Conservation (phyloP, 139 green algal species). For the Deuterostichococcus epilithicus region DNA sequence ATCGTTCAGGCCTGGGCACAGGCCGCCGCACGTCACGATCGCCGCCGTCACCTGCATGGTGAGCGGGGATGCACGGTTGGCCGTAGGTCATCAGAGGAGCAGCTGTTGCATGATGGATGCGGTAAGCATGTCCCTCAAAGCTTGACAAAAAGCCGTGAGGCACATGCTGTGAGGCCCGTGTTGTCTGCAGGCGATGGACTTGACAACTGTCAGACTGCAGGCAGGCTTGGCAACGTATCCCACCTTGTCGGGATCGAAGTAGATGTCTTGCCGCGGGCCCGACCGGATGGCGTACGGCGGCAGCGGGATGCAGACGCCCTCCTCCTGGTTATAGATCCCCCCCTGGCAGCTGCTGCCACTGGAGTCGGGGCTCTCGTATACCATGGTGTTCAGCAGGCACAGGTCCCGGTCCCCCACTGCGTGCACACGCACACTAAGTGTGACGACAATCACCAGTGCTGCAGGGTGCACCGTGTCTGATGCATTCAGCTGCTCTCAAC, state of each 20-base stretch:
- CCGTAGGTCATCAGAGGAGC: too few relatives aligned
- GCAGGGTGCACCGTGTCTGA: too few relatives aligned
- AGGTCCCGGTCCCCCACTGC: slow-evolving; percentile 76
- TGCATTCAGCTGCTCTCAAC: not conserved
- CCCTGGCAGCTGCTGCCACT: slow-evolving; percentile 2
- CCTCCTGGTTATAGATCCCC: slow-evolving; percentile 22
- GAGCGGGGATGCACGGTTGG: too few relatives aligned
- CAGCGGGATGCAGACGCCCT: slow-evolving; percentile 64
- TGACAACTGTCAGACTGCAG: too few relatives aligned
- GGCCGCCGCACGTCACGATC: slow-evolving; percentile 90
- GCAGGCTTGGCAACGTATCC: not conserved
- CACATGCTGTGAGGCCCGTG: too few relatives aligned
- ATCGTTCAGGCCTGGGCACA: slow-evolving; percentile 95
- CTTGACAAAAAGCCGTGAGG: too few relatives aligned
- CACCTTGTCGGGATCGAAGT: slow-evolving; percentile 76
- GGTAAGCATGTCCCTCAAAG: too few relatives aligned
- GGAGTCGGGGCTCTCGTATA: slow-evolving; percentile 66
- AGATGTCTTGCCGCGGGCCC: slow-evolving; percentile 75
- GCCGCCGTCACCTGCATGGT: slow-evolving; percentile 75
- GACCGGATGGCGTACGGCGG: slow-evolving; percentile 70
- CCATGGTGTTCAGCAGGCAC: slow-evolving; percentile 64
- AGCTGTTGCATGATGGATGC: too few relatives aligned
- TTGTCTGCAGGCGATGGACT: too few relatives aligned
- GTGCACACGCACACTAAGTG: too few relatives aligned
- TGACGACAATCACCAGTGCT: too few relatives aligned